Percentiles rank a stretch among this genome's conserved stretches.
Conservation (phyloP, 177 flowering plant species). For the Tripterygium wilfordii region DNA sequence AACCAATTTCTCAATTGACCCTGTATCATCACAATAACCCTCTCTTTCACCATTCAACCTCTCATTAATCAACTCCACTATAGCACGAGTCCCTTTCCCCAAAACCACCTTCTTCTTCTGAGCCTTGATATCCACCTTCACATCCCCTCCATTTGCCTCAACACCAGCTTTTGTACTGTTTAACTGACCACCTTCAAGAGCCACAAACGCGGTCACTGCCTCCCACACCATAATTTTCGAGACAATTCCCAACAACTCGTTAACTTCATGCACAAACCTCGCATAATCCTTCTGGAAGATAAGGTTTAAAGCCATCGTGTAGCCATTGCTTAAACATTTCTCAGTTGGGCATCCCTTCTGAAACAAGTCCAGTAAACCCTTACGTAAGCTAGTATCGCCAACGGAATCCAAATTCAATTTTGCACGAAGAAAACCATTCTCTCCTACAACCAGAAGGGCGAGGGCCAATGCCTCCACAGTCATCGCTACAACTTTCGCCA, state of each 20-base stretch:
- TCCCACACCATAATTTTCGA: conserved; percentile 69
- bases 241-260: conserved; percentile 33
- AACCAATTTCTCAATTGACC: conserved; percentile 26
- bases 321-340: conserved; percentile 24
- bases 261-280: conserved; percentile 36
- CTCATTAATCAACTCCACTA: conserved; percentile 56
- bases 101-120: conserved; percentile 65
- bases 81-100: conserved; percentile 76
- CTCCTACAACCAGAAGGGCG: conserved; percentile 36
- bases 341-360: conserved; percentile 22
- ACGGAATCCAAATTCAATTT: conserved; percentile 24
- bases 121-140: conserved; percentile 37
- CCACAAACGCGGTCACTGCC: conserved; percentile 45
- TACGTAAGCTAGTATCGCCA: conserved; percentile 17
- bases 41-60: conserved; percentile 25
- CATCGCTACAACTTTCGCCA: conserved; percentile 25
- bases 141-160: conserved; percentile 26
- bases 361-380: conserved; percentile 26
- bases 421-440: conserved; percentile 37
- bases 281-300: conserved; percentile 23
- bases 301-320: conserved; percentile 21
- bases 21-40: conserved; percentile 11
- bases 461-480: conserved; percentile 29
- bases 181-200: conserved; percentile 43
- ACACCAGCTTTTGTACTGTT: conserved; percentile 16